Conservation (phyloP, 202 grass and related monocot species). For the Carex arenaria region DNA sequence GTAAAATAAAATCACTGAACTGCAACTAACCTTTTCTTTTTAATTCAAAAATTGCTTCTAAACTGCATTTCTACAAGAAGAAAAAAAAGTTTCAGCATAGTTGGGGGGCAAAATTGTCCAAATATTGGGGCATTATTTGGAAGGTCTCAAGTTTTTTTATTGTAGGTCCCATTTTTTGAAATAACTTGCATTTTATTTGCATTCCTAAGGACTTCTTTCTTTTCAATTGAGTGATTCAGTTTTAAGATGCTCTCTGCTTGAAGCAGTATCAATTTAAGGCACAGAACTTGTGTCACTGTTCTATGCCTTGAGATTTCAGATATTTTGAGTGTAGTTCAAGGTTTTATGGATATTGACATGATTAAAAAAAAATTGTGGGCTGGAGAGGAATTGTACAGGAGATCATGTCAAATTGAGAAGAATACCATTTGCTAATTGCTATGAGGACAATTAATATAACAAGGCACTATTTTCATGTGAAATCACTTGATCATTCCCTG, state of each 20-base stretch:
- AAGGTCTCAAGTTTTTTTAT: too few species aligned
- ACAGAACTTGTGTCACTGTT: conserved; percentile 34
- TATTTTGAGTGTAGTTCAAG: conserved; percentile 40
- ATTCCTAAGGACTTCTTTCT: conserved; percentile 2
- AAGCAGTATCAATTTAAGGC: conserved; percentile 29
- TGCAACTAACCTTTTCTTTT: neutral
- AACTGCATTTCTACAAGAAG: neutral
- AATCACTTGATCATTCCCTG: conserved; percentile 62
- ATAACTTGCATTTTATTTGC: neutral
- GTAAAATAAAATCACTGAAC: neutral
- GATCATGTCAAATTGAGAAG: conserved; percentile 59
- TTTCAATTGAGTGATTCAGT: conserved; percentile 45
- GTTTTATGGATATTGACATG: conserved; percentile 36
- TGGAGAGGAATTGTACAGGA: conserved; percentile 58
- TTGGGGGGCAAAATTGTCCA: neutral
- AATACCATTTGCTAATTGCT: conserved; percentile 66
- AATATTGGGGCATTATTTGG: neutral
- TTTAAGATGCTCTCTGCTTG: conserved; percentile 81
- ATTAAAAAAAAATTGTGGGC: conserved; percentile 61
- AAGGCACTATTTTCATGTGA: conserved; percentile 80
- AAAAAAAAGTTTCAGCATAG: too few species aligned
- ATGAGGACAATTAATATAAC: conserved; percentile 54
- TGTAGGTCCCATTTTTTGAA: neutral
- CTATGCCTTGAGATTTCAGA: conserved; percentile 30
- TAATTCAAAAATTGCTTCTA: neutral